Evolutionary conservation across 352 stramenopile species (phyloP).

Genomic region (Phytophthora melonis): DNA sequence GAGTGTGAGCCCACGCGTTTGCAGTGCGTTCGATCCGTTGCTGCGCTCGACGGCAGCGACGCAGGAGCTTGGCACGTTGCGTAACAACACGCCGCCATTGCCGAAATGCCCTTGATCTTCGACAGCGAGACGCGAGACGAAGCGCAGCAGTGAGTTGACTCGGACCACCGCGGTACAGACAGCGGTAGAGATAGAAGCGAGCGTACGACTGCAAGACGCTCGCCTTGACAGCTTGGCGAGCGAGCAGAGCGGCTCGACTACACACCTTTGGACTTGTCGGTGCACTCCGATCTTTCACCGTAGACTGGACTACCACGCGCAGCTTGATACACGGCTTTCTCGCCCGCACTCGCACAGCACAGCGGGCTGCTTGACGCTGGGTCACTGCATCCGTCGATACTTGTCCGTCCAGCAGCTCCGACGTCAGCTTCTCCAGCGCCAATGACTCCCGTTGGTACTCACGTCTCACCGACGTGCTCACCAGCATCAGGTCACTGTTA

Average conservation of each 20-base stretch:
- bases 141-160: conserved; percentile 31
- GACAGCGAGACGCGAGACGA: conserved; percentile 28
- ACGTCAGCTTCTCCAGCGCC: conserved; percentile 34
- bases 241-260: conserved; percentile 26
- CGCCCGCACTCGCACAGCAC: conserved; percentile 15
- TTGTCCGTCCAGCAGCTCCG: conserved; percentile 15
- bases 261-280: conserved; percentile 9
- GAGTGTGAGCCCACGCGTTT: conserved; percentile 6
- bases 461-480: conserved; percentile 24
- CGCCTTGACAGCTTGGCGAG: conserved; percentile 33
- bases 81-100: conserved; percentile 24
- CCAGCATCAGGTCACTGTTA: conserved; percentile 19
- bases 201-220: conserved; percentile 34
- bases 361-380: not conserved
- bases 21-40: conserved; percentile 12
- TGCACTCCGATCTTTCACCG: not conserved
- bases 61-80: conserved; percentile 25
- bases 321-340: conserved; percentile 31
- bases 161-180: conserved; percentile 24
- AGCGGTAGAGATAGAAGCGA: conserved; percentile 34
- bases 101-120: conserved; percentile 18
- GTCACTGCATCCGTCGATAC: not conserved
- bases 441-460: conserved; percentile 33
- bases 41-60: conserved; percentile 23
- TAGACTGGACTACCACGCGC: conserved; percentile 3